Evolutionary conservation across 2,329 filamentous ascomycete species (phyloP).

Genomic region (Dothideomycetes sp.): DNA sequence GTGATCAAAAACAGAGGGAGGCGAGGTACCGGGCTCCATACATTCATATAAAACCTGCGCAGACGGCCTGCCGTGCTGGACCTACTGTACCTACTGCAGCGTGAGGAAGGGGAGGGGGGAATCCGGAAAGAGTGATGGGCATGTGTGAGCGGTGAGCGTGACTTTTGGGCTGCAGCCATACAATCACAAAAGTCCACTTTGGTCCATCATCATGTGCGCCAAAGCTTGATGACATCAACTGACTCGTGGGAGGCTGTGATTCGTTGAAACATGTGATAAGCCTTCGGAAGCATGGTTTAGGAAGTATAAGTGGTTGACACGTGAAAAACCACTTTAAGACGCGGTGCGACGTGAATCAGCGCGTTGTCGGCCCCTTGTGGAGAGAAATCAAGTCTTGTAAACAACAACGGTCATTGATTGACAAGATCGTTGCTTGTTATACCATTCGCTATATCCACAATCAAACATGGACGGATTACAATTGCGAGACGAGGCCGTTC

Average conservation of each 20-base stretch:
- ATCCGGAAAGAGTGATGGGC: neutral
- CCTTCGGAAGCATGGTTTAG: neutral
- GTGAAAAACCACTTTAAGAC: conserved; percentile 10
- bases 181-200: too few relatives aligned
- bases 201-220: neutral
- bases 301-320: too few relatives aligned
- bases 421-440: neutral
- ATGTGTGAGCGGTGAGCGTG: conserved; percentile 4
- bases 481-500: conserved; percentile 75
- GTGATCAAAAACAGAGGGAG: neutral
- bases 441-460: neutral
- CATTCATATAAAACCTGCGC: too few relatives aligned
- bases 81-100: too few relatives aligned
- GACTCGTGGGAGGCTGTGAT: conserved; percentile 8
- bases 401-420: neutral
- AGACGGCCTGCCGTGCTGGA: too few relatives aligned
- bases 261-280: neutral
- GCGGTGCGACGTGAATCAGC: neutral
- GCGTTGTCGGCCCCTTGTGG: neutral
- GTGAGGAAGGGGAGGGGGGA: neutral
- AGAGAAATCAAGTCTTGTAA: conserved; percentile 2
- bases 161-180: conserved; percentile 2
- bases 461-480: conserved; percentile 58
- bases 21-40: neutral
- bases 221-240: conserved; percentile 1